Base-by-base conservation (phyloP, 805 yeast species). In the Deakozyma indianensis region DNA sequence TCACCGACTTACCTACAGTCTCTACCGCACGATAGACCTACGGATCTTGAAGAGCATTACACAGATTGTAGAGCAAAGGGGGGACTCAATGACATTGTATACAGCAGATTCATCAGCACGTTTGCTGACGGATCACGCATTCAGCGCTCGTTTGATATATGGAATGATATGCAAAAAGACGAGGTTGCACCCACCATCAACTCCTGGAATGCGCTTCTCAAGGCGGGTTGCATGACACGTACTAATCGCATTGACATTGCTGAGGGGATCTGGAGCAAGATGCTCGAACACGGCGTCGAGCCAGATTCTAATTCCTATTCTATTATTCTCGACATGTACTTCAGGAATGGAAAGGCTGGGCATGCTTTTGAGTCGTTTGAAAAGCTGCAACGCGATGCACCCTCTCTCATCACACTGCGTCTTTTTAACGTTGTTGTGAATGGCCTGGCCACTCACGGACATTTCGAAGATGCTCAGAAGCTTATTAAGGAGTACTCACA, bases 141-240 rank as follows among this genome's bases (percentile, higher is more conserved):
- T 2, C 49, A 53, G 15, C 41, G 29, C 23, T 59, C 65, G 16
- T 57, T 57, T 41, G 60, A 61, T 9, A 57, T 75, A 1, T 80
- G 83, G 75, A 73, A 71, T 48, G 64, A 61, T 40, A 57, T 80
- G 62, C 51, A 70, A 23, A 49, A 57, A 9, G 53, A 57, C 4
- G 71, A 69, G 20, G 55, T 67, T 16, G 49, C 49, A 1, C 77
- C 77, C n/a, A 58, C 70, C 3, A 52, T 68, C n/a, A 51, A 59
- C 0, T 58, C 77, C 1, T 83, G 86, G 86, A 77, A 78, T 44
- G 67, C 73, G 44, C 66, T 80, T 23, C 60, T 83, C 43, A 63
- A 70, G 44, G 67, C 80, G 0, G 68, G 71, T 2, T 56, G 69
- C 5, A 43, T 51, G 44, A 50, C 58, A 21, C 65, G 57, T 38